Base-by-base conservation (phyloP, 2,329 filamentous ascomycete genomes). In the Colletotrichum higginsianum region DNA sequence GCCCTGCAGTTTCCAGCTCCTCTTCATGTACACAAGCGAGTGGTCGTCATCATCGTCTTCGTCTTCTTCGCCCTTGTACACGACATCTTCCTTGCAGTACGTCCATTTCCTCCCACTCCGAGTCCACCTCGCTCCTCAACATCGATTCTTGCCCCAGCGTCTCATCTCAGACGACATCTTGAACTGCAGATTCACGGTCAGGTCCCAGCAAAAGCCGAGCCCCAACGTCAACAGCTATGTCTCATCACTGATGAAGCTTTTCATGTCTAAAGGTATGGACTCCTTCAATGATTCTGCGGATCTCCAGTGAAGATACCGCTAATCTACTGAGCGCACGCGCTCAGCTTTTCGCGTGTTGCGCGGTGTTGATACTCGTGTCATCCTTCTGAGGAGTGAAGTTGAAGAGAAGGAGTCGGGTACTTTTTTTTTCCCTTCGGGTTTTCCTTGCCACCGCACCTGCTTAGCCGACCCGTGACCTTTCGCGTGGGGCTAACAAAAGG, bases 191-290 rank as follows among this genome's bases (percentile, higher is more conserved):
- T 66, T 52, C 53, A 66, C 15, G 15, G 44, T 42, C 63, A 42
- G 63, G 42, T 42, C 58, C 63, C 63, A 58, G 63, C 44, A 12
- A n/a, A 42, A 50, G 53, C 44, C 30, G 53, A n/a, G 16, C 9
- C 63, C 52, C 44, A 50, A 66, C 53, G 42, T 66, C 44, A 30
- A 58, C 53, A 66, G 53, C 42, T 26, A 58, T 50, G 63, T 58
- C 44, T 66, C 52, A 58, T 66, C 53, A 66, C 63, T 52, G 63
- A 66, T 66, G 63, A 26, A 66, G 63, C 53, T 66, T 58, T 50
- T 52, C 44, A 44, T 7, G 23, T 63, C 47, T 18, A 3, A 53
- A 66, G 53, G 62, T 52, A 50, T 58, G 62, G 52, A 56, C 42
- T 56, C 52, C 42, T 57, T 57, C 26, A 2, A 21, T 65, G 61